Evolutionary conservation across 2,329 filamentous ascomycete species (phyloP), one percentile per base, ranked within the genome.

Genomic region (Cladosporium austrohemisphaericum): DNA sequence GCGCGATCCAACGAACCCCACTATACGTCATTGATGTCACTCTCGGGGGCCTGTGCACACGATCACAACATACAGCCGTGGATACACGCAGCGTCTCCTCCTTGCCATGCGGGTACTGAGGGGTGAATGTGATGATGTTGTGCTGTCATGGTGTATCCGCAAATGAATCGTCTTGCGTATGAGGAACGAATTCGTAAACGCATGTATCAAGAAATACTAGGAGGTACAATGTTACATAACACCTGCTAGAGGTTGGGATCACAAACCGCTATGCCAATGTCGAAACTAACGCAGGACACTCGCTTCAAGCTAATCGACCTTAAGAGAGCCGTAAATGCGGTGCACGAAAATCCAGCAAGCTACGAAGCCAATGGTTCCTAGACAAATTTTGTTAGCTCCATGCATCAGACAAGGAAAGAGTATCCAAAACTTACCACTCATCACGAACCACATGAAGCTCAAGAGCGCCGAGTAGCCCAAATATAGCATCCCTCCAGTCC

Each of bases 241-340:
- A 20, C 29, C 22, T 16, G 31, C 16, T 20, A n/a, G 22, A 35
- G 19, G 25, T 29, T 16, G 23, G 18, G 25, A 40, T 37, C 33
- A 13, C n/a, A 14, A 19, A n/a, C 23, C 26, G 33, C 33, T 32
- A 46, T 46, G 31, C 11, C 16, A 22, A 13, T 33, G 25, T 8
- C 9, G 26, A 37, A 28, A 22, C 5, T 31, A 49, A n/a, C 14
- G n/a, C n/a, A 20, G 10, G 9, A 32, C 18, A 16, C 20, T 9
- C 9, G 19, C 26, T 25, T n/a, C 20, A 2, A 25, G 25, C 37
- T 29, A 49, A 67, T 98, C 93, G 57, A 98, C 90, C 76, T 98
- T 98, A 74, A 98, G 95, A n/a, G 91, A 96, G 19, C 83, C 76
- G 69, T 98, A 98, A 54, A 98, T 98, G 68, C 87, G 92, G 58